Evolutionary conservation across 345 rosid genomes (phyloP), one percentile per base, ranked within the genome.

Genomic region (Heritiera fomes): DNA sequence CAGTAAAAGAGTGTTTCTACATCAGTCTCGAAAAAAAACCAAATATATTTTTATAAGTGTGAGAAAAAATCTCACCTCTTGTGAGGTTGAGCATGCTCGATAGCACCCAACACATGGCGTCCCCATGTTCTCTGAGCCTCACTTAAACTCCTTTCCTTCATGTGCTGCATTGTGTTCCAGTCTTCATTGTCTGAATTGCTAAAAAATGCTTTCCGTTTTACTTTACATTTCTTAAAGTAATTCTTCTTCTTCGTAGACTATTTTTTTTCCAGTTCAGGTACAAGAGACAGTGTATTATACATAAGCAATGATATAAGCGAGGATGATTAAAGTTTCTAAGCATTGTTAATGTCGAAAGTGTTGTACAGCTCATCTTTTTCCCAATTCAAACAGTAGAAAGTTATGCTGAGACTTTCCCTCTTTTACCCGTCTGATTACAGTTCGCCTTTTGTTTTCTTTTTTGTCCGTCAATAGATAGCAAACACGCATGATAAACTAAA

Each of bases 361-460:
- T 34, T 20, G 18, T 79, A 71, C 85, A 79, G 85, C 85, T 82
- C 79, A 82, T 72, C n/a, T 40, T 58, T 40, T 12, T 12, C 18
- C 65, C 67, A 13, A 56, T 20, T 58, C 77, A 40, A 74, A 20
- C 53, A 20, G 75, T 55, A 15, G 69, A 72, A 69, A 67, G 23
- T 66, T 20, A n/a, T 15, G 67, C 70, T 28, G 15, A 45, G 13
- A 20, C 59, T 15, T 78, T 61, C 30, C 56, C 34, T 4, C 47
- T 69, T 70, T 70, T 69, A 14, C 4, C 12, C 20, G 53, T 18
- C 49, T 73, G 55, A 46, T 77, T 47, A 17, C 12, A 65, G 7
- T 60, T 68, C 10, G 50, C 30, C n/a, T 55, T 56, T 50, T 41
- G 43, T 41, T 41, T 34, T 34, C 38, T 34, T n/a, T 62, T 63